These are phyloP conservation scores for Chiua virens DNA, from an alignment of 768 basidiomycete species.

Conservation along the genomic window DNA sequence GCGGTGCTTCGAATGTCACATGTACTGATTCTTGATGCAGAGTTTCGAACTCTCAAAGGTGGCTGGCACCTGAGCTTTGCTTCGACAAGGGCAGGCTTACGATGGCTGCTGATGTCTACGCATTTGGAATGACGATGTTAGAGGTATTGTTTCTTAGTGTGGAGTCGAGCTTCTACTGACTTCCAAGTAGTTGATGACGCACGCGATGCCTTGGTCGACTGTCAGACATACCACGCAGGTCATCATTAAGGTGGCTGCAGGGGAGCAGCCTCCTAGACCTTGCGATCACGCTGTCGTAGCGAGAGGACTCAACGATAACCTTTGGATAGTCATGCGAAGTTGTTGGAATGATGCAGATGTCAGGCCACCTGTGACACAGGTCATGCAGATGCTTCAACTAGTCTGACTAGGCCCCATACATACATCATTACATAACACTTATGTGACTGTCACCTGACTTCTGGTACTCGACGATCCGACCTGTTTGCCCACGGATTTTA, in stretches of 20 bases:
- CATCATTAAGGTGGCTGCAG: conserved; percentile 41
- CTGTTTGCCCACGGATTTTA: too few relatives aligned
- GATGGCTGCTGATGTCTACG: conserved; percentile 51
- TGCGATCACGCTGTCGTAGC: conserved; percentile 30
- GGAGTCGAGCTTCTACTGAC: background rate
- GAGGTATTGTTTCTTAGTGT: conserved; percentile 37
- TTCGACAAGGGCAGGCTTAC: conserved; percentile 49
- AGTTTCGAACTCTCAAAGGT: conserved; percentile 37
- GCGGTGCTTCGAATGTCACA: background rate
- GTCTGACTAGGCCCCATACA: too few relatives aligned
- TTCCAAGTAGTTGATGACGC: conserved; percentile 48
- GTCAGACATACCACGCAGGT: conserved; percentile 54
- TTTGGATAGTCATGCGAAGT: conserved; percentile 44
- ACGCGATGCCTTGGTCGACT: conserved; percentile 50
- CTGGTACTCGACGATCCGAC: too few relatives aligned
- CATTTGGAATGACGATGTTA: conserved; percentile 56
- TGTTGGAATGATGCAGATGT: conserved; percentile 44
- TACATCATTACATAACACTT: conserved; percentile 26
- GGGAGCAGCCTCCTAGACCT: conserved; percentile 46
- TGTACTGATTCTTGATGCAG: conserved; percentile 9
- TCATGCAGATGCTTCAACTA: conserved; percentile 19
- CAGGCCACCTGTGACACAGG: conserved; percentile 42
- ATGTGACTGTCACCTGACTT: background rate
- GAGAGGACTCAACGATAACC: conserved; percentile 45
- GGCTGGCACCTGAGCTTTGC: conserved; percentile 59